Percentiles rank a stretch among this genome's conserved stretches.
Evolutionary conservation across 2,329 filamentous ascomycete species (phyloP).

Genomic region (Colletotrichum musicola): DNA sequence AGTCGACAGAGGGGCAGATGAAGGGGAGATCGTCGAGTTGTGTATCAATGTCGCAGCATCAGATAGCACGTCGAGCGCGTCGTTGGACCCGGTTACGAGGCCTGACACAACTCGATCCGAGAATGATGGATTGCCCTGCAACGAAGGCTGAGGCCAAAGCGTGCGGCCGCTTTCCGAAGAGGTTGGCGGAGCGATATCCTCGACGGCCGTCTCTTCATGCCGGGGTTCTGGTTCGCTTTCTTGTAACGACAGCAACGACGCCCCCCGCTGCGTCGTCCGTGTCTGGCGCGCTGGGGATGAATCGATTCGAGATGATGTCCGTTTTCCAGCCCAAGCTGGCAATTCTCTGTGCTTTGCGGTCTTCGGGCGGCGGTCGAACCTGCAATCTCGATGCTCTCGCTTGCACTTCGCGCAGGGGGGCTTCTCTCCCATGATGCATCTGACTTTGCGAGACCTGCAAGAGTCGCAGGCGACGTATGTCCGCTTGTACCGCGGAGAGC

Average conservation of each 20-base stretch:
- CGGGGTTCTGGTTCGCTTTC: neutral
- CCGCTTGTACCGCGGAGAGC: slow-evolving; percentile 18
- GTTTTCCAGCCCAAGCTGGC: slow-evolving; percentile 15
- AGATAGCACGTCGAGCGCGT: slow-evolving; percentile 22
- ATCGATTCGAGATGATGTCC: neutral
- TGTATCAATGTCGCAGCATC: slow-evolving; percentile 13
- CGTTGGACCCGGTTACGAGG: slow-evolving; percentile 24
- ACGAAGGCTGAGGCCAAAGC: neutral
- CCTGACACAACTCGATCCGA: slow-evolving; percentile 21
- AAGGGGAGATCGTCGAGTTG: slow-evolving; percentile 22
- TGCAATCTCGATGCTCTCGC: slow-evolving; percentile 36
- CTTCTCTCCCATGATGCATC: slow-evolving; percentile 36
- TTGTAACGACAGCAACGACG: neutral
- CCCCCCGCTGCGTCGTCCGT: neutral
- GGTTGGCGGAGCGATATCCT: neutral
- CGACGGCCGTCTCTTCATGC: neutral
- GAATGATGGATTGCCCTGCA: neutral
- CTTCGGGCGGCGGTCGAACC: slow-evolving; percentile 27
- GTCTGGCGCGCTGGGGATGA: neutral
- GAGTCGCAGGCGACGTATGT: slow-evolving; percentile 37
- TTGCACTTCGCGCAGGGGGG: slow-evolving; percentile 38
- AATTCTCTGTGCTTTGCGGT: slow-evolving; percentile 30
- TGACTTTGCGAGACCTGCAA: slow-evolving; percentile 33
- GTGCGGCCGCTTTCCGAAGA: neutral
- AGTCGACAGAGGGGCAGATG: neutral